Base-by-base conservation (phyloP, 768 basidiomycete species). In the Candolleomyces efflorescens region DNA sequence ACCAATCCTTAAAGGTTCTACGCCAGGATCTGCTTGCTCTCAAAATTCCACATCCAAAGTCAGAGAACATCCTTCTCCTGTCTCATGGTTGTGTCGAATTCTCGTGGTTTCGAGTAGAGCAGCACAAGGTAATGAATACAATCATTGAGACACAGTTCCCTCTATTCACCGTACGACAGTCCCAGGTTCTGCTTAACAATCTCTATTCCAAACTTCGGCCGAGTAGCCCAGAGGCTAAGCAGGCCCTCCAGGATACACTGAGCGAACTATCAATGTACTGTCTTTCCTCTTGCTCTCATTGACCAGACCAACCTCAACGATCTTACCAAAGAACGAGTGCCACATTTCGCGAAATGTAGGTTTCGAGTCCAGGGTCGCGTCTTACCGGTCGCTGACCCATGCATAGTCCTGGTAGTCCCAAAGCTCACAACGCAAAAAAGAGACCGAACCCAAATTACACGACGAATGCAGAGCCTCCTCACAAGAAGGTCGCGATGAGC, bases 31-130 rank as follows among this genome's bases (percentile, higher is more conserved):
- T 79, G 44, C 23, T 56, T 6, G 53, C 53, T 0, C 63, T 81
- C n/a, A 75, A 72, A 54, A 58, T 78, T 9, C 74, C 78, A 0
- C 70, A 69, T 45, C 78, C 78, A 0, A 78, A 76, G 63, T 59
- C 55, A 26, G 65, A 61, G 2, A 75, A 75, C 43, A 68, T 73
- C 22, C 55, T 49, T 11, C 64, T 78, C 32, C 61, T 72, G 13
- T 70, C 66, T 11, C 64, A 68, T 38, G 75, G 74, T 11, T 64
- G 65, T 20, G 64, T 75, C 12, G 65, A 71, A 54, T 67, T 67
- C 36, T 60, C 59, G 5, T 73, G 71, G 71, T 58, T 63, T 9
- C 55, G 60, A 9, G 60, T 61, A 1, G 55, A 37, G 38, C 53
- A 55, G 23, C 41, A 66, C 43, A 60, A 60, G 23, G 70, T 73